Base-by-base conservation (phyloP, 1,139 yeast species). In the Taphrina flavorubra region DNA sequence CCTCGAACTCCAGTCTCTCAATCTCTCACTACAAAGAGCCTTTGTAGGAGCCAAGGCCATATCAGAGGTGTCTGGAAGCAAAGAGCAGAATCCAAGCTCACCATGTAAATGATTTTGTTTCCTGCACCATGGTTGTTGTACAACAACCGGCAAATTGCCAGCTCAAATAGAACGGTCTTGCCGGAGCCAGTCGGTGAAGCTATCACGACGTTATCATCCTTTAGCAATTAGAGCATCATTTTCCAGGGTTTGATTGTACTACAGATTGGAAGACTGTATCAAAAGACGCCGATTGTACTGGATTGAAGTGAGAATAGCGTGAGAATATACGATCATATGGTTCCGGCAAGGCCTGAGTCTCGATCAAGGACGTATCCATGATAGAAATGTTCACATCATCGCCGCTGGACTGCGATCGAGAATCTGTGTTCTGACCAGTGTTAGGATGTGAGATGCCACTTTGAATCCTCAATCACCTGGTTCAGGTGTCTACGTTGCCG, bases 151-250 rank as follows among this genome's bases (percentile, higher is more conserved):
- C 84, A 72, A 0, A 85, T 82, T 0, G 87, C 85, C 49, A 85
- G 73, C 73, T 85, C 87, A 72, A 84, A 84, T 3, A 85, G 73
- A 0, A 81, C 86, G 0, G 87, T 84, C 72, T 85, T 85, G 0
- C 87, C 87, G 0, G 87, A 83, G 0, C 87, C 87, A 0, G 87
- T 83, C 0, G 87, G 87, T 1, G 87, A 78, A 51, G 85, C 80
- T 14, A 85, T 77, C 0, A 85, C 83, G 71, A 83, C 81, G 71
- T 83, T 85, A 20, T 76, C 72, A n/a, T 76, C 73, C 1, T 74
- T 65, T 2, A 44, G n/a, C 13, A n/a, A 18, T 49, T n/a, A 49
- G 53, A 20, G 8, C 14, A 39, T 2, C 6, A 6, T 6, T 39
- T 6, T 2, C 42, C 42, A 2, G 6, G 42, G 42, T 6, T 39